Evolutionary conservation across 2,329 filamentous ascomycete species (phyloP).

Genomic region (Ascochyta clinopodiicola): DNA sequence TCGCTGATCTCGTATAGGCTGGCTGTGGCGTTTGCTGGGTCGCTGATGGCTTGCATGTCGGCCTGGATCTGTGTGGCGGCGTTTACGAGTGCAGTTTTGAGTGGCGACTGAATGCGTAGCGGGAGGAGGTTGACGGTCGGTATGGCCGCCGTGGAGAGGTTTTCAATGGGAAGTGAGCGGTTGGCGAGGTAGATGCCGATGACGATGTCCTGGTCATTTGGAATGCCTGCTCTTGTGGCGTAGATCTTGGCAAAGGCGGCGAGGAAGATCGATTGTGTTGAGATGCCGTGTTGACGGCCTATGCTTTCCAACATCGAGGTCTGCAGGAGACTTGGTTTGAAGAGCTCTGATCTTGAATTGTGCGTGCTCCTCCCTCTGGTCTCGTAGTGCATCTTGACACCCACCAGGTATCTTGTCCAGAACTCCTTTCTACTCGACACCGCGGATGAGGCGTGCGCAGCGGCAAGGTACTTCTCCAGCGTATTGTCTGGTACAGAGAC

Average conservation of each 20-base stretch:
- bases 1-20: constrained; percentile 73
- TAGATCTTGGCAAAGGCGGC: constrained; percentile 69
- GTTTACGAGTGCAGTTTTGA: constrained; percentile 48
- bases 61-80: constrained; percentile 69
- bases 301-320: constrained; percentile 50
- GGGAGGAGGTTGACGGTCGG: constrained; percentile 84
- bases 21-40: constrained; percentile 61
- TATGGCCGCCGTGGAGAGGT: constrained; percentile 60
- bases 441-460: constrained; percentile 1
- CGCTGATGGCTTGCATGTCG: constrained; percentile 70
- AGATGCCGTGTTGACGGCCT: constrained; percentile 62
- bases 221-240: constrained; percentile 35
- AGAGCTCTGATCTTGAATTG: constrained; percentile 50
- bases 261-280: constrained; percentile 77
- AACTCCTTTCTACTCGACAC: constrained; percentile 50
- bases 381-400: constrained; percentile 14
- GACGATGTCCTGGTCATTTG: constrained; percentile 55
- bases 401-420: constrained; percentile 58
- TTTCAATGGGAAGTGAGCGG: constrained; percentile 61
- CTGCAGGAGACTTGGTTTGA: constrained; percentile 58
- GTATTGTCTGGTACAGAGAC: constrained; percentile 29
- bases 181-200: constrained; percentile 88
- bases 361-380: constrained; percentile 32
- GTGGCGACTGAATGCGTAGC: constrained; percentile 60
- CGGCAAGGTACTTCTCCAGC: constrained; percentile 53